A percentile compares a stretch with the other conserved stretches of the same genome.
phyloP scores from a whole-genome alignment of 257 asterid species.

The Nicotiana otophora region DNA sequence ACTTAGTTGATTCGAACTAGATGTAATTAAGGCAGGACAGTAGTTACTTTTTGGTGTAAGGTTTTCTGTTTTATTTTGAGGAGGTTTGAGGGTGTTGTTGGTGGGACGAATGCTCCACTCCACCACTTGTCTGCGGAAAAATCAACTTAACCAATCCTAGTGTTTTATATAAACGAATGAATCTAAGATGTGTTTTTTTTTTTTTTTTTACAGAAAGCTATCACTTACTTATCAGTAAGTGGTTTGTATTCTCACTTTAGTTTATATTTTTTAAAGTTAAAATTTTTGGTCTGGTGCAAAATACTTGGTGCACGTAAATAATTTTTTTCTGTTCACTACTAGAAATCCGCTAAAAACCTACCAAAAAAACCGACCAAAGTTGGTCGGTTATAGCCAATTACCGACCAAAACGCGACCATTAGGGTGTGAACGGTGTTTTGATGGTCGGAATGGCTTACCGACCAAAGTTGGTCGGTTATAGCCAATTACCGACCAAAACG shows the following conservation, averaged over 20 bases:
- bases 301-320: background rate
- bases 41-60: too few relatives aligned
- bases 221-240: background rate
- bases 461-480: too few relatives aligned
- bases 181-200: background rate
- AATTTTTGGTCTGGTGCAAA: background rate
- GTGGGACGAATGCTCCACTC: slow-evolving; percentile 7
- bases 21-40: too few relatives aligned
- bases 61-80: too few relatives aligned
- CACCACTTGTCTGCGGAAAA: background rate
- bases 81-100: background rate
- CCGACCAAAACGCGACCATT: too few relatives aligned
- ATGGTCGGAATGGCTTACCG: too few relatives aligned
- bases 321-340: background rate
- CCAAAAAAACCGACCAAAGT: too few relatives aligned
- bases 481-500: too few relatives aligned
- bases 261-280: background rate
- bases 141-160: background rate
- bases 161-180: background rate
- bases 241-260: background rate
- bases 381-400: too few relatives aligned
- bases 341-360: too few relatives aligned
- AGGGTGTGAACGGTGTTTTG: too few relatives aligned
- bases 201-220: background rate
- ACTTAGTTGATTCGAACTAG: too few relatives aligned